Evolutionary conservation across 257 asterid genomes (phyloP), one percentile per base, ranked within the genome.

Genomic region (Solanum sitiens): DNA sequence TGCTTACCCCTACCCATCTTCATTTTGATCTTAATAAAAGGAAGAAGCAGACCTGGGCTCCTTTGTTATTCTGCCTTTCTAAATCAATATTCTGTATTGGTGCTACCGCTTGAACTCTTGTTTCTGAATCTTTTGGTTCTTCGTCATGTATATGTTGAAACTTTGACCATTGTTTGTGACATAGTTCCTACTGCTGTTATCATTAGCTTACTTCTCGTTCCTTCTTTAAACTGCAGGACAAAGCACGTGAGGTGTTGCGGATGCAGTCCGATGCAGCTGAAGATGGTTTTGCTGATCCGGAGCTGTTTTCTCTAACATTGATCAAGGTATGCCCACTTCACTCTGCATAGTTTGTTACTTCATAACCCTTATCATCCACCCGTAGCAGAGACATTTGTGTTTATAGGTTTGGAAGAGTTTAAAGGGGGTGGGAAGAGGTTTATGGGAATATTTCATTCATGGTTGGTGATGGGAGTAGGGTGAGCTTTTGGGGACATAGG

Each of bases 221-320:
- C 84, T 39, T 32, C 44, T 8, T 35, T 3, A 72, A 72, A 86
- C 68, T 71, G 12, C 94, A 97, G 98, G 98, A 93, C 44, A 95
- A 95, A 89, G 94, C 96, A 87, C 93, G 99, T 70, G 94, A 95
- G 90, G 95, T 95, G 77, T 90, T 92, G 56, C 98, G 98, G 85
- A 85, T 39, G 42, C 42, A 39, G 42, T 39, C 42, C 42, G 9
- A 39, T 89, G 95, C 93, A 21, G 89, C 90, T 7, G 92, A 89
- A 25, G 99, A 97, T 91, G 95, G 95, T 53, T 95, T 95, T 91
- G 84, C 85, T 21, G 98, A 97, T 90, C 91, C 70, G 75, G 98
- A 97, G 32, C 86, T 97, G 93, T 97, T 97, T 84, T 92, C 96
- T 76, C 88, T 97, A 82, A 67, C 98, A 83, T 89, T 96, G n/a